Conservation (phyloP, 2,329 filamentous ascomycete genomes). For the Pseudogymnoascus sp. region DNA sequence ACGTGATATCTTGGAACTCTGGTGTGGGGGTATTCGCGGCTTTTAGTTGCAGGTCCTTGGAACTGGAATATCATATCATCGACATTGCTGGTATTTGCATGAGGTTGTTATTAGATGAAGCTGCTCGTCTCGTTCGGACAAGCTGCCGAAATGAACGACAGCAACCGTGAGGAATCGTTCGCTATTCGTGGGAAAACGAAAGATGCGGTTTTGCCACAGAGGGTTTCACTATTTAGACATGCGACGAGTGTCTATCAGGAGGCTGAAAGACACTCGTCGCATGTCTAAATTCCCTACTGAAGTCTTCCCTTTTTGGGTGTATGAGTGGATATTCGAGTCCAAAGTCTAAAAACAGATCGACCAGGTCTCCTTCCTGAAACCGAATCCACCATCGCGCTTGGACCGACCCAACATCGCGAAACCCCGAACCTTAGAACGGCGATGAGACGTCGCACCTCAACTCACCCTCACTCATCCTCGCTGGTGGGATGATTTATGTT, state of each 20-base stretch:
- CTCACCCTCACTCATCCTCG: slow-evolving; percentile 1
- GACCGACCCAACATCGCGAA: background rate
- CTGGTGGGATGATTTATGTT: background rate
- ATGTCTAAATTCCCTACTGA: background rate
- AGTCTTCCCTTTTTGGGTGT: background rate
- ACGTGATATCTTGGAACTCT: background rate
- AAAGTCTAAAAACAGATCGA: slow-evolving; percentile 3
- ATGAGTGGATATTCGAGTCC: background rate
- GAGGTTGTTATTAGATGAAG: background rate
- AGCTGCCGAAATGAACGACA: background rate
- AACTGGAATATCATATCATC: background rate
- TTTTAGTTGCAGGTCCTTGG: background rate
- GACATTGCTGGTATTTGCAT: background rate
- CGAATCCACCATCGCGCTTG: background rate
- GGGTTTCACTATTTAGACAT: slow-evolving; percentile 3
- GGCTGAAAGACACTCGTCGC: too few species aligned
- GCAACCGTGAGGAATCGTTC: background rate
- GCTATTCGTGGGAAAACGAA: slow-evolving; percentile 4
- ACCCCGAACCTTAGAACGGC: background rate
- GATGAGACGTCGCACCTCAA: slow-evolving; percentile 5
- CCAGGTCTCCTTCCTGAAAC: background rate
- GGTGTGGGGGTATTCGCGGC: background rate
- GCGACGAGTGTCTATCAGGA: background rate
- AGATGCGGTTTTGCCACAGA: background rate
- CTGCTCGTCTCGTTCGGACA: background rate